phyloP scores from a whole-genome alignment of 495 filamentous ascomycete genomes.

The Tuber borchii region DNA sequence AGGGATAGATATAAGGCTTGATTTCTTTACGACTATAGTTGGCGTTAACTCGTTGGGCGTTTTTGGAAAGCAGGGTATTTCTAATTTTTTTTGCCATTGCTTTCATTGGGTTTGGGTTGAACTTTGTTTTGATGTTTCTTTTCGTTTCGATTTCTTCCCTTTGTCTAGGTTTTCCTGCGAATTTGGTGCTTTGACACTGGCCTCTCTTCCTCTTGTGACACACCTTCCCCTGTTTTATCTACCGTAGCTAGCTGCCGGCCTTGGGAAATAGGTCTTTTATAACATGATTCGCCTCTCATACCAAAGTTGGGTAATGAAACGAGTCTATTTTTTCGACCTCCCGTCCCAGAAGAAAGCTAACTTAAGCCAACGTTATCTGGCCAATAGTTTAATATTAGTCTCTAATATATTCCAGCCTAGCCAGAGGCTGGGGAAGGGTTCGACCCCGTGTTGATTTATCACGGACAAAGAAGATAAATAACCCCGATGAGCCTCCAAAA shows the following conservation, averaged over 20 bases:
- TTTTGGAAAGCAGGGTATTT: background rate
- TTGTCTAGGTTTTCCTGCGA: background rate
- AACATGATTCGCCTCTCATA: background rate
- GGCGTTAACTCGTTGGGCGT: background rate
- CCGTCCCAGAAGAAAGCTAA: background rate
- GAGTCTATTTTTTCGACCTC: background rate
- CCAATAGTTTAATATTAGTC: background rate
- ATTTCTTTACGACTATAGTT: background rate
- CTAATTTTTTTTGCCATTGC: background rate
- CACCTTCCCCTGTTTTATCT: background rate
- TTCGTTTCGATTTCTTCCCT: background rate
- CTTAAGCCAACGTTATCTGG: background rate
- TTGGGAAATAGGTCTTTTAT: background rate
- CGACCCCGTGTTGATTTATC: background rate
- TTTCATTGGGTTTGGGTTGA: background rate
- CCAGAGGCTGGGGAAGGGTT: background rate
- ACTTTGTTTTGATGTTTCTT: background rate
- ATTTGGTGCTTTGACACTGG: background rate
- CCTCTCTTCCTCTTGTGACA: background rate
- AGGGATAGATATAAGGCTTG: slow-evolving; percentile 1
- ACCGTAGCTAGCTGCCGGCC: background rate
- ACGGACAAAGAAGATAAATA: background rate
- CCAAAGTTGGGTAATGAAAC: background rate
- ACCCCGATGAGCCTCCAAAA: background rate
- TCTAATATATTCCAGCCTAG: background rate